Conservation (phyloP, 1,284 basidiomycete genomes). For the Tilletia caries region DNA sequence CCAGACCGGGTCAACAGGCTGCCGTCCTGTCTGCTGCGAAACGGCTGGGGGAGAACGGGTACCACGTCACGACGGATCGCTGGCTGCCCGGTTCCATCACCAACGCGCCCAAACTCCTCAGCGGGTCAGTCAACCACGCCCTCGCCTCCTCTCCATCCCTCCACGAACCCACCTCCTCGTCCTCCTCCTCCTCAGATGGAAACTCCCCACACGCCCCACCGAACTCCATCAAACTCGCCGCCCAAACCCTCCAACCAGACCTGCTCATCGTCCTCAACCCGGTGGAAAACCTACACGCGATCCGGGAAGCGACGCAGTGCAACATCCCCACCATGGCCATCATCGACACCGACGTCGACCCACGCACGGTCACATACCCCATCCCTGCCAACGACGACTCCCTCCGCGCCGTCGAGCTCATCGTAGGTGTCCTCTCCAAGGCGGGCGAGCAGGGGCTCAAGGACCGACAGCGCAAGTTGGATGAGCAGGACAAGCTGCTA, state of each 20-base stretch:
- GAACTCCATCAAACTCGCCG: constrained; percentile 55
- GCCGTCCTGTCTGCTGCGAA: constrained; percentile 76
- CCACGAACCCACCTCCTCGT: neutral
- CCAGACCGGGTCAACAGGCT: constrained; percentile 71
- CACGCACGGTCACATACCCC: constrained; percentile 92
- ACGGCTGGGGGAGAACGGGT: constrained; percentile 64
- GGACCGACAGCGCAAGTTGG: constrained; percentile 29
- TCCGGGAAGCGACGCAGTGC: constrained; percentile 55
- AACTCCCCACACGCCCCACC: neutral
- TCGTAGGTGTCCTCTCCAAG: constrained; percentile 83
- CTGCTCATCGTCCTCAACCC: constrained; percentile 86
- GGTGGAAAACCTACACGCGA: constrained; percentile 65
- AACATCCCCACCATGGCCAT: constrained; percentile 61
- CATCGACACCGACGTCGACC: constrained; percentile 92
- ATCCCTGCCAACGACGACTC: constrained; percentile 98
- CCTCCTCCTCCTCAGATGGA: neutral
- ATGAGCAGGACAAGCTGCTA: constrained; percentile 36
- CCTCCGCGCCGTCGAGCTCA: constrained; percentile 79
- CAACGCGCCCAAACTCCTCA: constrained; percentile 68
- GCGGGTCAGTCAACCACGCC: constrained; percentile 39
- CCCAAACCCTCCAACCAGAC: constrained; percentile 72
- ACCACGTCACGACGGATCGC: constrained; percentile 74
- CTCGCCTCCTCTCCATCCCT: constrained; percentile 13
- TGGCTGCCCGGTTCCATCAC: constrained; percentile 95
- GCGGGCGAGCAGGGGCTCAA: constrained; percentile 63